These are phyloP conservation scores for Blepharisma japonicum DNA, from an alignment of 73 alveolate genomes.

Conservation along the genomic window DNA sequence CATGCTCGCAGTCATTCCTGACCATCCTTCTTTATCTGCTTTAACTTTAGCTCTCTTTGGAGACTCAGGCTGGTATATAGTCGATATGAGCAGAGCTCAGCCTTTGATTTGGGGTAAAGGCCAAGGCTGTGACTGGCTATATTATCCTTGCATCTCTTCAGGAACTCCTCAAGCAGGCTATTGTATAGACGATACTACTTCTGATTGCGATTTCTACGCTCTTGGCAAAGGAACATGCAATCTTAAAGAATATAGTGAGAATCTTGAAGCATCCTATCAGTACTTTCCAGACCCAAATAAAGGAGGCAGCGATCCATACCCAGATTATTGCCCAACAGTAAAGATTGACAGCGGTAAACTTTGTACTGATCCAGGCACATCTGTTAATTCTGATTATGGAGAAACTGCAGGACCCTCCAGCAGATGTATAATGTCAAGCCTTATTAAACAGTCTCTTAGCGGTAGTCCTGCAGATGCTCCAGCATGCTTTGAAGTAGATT, in stretches of 20 bases:
- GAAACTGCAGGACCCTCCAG: background rate
- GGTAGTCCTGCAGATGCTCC: background rate
- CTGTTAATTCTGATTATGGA: background rate
- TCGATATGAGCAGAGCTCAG: background rate
- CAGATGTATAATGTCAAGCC: background rate
- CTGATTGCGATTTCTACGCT: background rate
- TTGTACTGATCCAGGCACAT: background rate
- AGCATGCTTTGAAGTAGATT: background rate
- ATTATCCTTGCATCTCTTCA: no score
- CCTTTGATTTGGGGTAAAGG: conserved; percentile 12
- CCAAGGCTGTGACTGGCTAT: conserved; percentile 7
- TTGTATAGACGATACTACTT: no score
- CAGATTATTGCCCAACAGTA: background rate
- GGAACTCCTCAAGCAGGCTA: no score
- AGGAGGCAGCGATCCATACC: background rate
- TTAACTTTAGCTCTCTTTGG: conserved; percentile 25
- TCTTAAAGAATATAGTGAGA: background rate
- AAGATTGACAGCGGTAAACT: background rate
- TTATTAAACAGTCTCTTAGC: background rate
- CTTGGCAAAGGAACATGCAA: background rate
- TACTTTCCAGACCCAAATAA: background rate
- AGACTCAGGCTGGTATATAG: conserved; percentile 30
- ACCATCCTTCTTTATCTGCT: background rate
- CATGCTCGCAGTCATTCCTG: background rate
- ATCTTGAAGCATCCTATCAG: background rate